phyloP scores from a whole-genome alignment of 495 filamentous ascomycete species.

The Penicillium bovifimosum region DNA sequence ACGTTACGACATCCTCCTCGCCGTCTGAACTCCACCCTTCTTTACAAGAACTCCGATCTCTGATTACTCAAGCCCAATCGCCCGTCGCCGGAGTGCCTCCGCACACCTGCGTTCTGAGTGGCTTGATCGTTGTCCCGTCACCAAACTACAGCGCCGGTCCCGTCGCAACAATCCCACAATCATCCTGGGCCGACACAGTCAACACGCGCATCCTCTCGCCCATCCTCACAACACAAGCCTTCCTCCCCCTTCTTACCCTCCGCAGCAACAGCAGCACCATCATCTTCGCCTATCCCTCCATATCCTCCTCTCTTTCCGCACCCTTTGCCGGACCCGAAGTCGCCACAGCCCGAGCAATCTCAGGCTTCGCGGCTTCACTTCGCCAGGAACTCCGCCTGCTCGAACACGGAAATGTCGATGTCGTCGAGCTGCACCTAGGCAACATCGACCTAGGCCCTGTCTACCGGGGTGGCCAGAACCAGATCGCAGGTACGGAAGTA shows the following conservation, averaged over 20 bases:
- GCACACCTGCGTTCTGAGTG: conserved; percentile 67
- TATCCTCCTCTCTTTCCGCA: conserved; percentile 74
- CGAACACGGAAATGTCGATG: conserved; percentile 51
- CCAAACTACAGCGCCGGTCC: conserved; percentile 62
- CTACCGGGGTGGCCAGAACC: conserved; percentile 36
- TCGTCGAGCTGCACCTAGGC: conserved; percentile 81
- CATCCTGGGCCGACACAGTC: conserved; percentile 78
- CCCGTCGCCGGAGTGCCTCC: conserved; percentile 66
- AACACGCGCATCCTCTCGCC: conserved; percentile 92
- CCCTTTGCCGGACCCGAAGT: conserved; percentile 83
- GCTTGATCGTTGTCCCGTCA: conserved; percentile 67
- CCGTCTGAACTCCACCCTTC: conserved; percentile 48
- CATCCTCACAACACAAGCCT: conserved; percentile 77
- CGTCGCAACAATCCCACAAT: conserved; percentile 75
- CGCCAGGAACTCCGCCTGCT: conserved; percentile 63
- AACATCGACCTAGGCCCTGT: conserved; percentile 64
- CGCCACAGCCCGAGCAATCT: conserved; percentile 67
- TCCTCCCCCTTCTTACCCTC: conserved; percentile 70
- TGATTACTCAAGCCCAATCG: conserved; percentile 65
- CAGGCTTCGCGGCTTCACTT: conserved; percentile 71
- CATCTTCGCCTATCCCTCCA: conserved; percentile 76
- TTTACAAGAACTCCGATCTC: conserved; percentile 48
- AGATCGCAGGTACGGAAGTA: conserved; percentile 54
- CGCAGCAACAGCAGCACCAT: conserved; percentile 52
- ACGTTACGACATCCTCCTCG: conserved; percentile 60